Evolutionary conservation across 352 stramenopile species (phyloP), one percentile per base, ranked within the genome.

Genomic region (Globisporangium perplexum): DNA sequence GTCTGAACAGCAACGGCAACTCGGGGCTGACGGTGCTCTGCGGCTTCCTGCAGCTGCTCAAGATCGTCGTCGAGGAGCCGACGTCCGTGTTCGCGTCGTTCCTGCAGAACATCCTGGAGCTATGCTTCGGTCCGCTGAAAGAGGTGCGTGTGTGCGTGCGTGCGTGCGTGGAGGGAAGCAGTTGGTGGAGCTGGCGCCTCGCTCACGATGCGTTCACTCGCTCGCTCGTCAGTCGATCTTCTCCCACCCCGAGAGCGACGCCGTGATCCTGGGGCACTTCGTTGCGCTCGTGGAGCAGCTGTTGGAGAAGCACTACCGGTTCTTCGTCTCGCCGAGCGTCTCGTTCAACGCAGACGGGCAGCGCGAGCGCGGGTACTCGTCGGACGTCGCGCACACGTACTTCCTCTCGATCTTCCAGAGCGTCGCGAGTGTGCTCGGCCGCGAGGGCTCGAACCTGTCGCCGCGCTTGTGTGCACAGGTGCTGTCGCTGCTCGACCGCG

Each of bases 401-500:
- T 93, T 93, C 45, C 38, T 87, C 30, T 83, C 74, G 0, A 89
- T 93, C 26, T 88, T 93, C 53, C 74, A 88, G 55, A 88, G 75
- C 49, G 64, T 90, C 26, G 80, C 80, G 11, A 79, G 62, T 17
- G 66, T 90, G 8, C 41, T 90, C 24, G 85, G 66, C 23, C 72
- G 77, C 14, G 67, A 88, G 60, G 66, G 71, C 0, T 67, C 71
- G 24, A 71, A 63, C 33, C 50, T 89, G 26, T 80, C 78, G 5
- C 82, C 82, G 20, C 71, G 73, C 12, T 59, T 93, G 36, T 90
- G 77, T 47, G 71, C 69, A n/a, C 82, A 93, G 56, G 78, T 93
- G n/a, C 57, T 93, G 23, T 58, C 68, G 17, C 56, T 88, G 12
- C 42, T 90, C 46, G 77, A 90, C 36, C 75, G 77, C 5, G 67